Evolutionary conservation across 140 eudicot genomes (phyloP), one percentile per base, ranked within the genome.

Genomic region (Senecio squalidus): DNA sequence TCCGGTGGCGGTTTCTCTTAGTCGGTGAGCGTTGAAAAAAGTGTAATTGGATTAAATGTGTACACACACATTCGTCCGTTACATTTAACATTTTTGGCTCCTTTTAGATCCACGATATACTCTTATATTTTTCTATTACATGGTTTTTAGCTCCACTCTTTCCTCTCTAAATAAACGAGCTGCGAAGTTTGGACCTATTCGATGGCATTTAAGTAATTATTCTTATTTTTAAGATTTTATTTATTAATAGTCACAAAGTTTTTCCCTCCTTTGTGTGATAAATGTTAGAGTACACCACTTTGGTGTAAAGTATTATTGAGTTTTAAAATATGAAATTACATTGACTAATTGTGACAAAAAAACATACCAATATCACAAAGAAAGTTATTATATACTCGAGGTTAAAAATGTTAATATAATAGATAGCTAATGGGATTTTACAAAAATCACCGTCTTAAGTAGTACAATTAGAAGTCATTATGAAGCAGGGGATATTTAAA

Each of bases 11-110:
- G 53, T 46, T 46, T 21, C 53, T 20, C 2, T 20, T 46, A 46
- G 53, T 46, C 53, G n/a, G 53, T 46, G 20, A 46, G 13, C 53
- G 53, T 46, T 46, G 53, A 46, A 46, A 46, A 44, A 17, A 46
- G 15, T 15, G 53, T 46, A 46, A 17, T 14, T 46, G 18, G 28
- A 46, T 17, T 20, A 20, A 44, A 24, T 15, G 1, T 44, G 23
- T 17, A 44, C 7, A 44, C 9, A 18, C 22, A 44, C 9, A 44
- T 15, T 8, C 27, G 53, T 46, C 53, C 11, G 53, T 46, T 46
- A 46, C 53, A 46, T 20, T 46, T 26, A 46, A 6, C 18, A 46
- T 4, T 17, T 45, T 46, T 7, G 27, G 47, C 21, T 41, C 4
- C 21, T n/a, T 41, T 20, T 41, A 20, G 15, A n/a, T n/a, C 47